Evolutionary conservation across 106 monocot species (phyloP).

Genomic region (Allium sativum): DNA sequence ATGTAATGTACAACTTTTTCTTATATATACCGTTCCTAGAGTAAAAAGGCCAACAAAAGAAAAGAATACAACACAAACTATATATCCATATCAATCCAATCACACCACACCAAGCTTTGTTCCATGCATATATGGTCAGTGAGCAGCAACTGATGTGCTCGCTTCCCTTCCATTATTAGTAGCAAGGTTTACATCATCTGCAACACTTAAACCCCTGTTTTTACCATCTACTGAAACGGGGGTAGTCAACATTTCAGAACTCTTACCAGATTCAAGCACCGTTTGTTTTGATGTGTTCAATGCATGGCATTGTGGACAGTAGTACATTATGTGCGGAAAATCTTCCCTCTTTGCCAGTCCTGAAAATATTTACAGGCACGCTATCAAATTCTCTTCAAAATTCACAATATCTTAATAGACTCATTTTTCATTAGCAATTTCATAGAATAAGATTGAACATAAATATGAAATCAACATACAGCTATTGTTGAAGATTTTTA

Average conservation of each 20-base stretch:
- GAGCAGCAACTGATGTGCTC: too few relatives aligned
- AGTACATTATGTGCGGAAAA: slow-evolving; percentile 71
- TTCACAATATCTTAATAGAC: too few relatives aligned
- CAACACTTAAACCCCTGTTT: too few relatives aligned
- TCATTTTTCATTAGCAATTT: background rate
- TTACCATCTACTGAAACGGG: slow-evolving; percentile 12
- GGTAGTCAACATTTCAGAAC: slow-evolving; percentile 11
- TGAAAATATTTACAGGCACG: slow-evolving; percentile 15
- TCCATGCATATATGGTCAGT: too few relatives aligned
- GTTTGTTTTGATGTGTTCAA: slow-evolving; percentile 47
- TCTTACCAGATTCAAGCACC: slow-evolving; percentile 14
- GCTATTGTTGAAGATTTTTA: background rate
- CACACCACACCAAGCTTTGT: too few relatives aligned
- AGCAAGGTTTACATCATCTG: too few relatives aligned
- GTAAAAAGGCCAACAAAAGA: too few relatives aligned
- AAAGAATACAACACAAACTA: too few relatives aligned
- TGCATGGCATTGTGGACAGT: slow-evolving; percentile 81
- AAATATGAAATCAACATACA: background rate
- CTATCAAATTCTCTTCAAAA: background rate
- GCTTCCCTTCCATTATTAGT: too few relatives aligned
- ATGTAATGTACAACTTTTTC: too few relatives aligned
- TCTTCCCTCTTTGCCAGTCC: slow-evolving; percentile 87
- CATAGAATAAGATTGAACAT: background rate
- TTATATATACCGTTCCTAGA: too few relatives aligned
- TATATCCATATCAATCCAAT: too few relatives aligned